Conservation (phyloP, 805 yeast genomes). For the Monosporozyma siamensis region DNA sequence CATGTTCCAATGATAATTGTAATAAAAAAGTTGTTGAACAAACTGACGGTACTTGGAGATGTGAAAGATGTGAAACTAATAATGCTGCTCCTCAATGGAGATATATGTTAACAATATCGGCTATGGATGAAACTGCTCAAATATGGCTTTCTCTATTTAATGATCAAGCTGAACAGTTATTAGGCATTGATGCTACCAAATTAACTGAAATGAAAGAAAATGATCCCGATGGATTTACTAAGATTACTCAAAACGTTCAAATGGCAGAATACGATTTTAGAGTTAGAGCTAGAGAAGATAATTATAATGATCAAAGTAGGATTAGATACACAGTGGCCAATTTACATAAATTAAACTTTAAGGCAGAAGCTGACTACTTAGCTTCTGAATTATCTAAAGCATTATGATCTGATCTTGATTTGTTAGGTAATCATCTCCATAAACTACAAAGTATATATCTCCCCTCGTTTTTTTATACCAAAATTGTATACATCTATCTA, state of each 20-base stretch:
- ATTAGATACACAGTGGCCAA: constrained; percentile 63
- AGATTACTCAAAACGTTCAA: constrained; percentile 39
- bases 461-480: background rate
- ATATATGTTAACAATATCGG: constrained; percentile 64
- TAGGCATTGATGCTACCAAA: constrained; percentile 56
- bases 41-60: constrained; percentile 74
- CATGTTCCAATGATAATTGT: constrained; percentile 72
- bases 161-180: constrained; percentile 62
- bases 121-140: constrained; percentile 76
- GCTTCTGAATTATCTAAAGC: constrained; percentile 29
- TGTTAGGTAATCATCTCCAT: too few relatives aligned
- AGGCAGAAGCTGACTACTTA: constrained; percentile 52
- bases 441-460: background rate
- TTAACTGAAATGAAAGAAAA: constrained; percentile 40
- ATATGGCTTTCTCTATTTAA: constrained; percentile 84
- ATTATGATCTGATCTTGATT: too few relatives aligned
- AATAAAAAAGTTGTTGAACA: constrained; percentile 74
- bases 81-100: constrained; percentile 66
- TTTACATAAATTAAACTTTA: constrained; percentile 44
- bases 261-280: constrained; percentile 70
- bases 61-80: constrained; percentile 79
- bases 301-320: constrained; percentile 68
- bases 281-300: constrained; percentile 74
- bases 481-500: background rate
- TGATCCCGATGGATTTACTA: constrained; percentile 38